phyloP scores from a whole-genome alignment of 768 basidiomycete species.

The Holtermannia corniformis region DNA sequence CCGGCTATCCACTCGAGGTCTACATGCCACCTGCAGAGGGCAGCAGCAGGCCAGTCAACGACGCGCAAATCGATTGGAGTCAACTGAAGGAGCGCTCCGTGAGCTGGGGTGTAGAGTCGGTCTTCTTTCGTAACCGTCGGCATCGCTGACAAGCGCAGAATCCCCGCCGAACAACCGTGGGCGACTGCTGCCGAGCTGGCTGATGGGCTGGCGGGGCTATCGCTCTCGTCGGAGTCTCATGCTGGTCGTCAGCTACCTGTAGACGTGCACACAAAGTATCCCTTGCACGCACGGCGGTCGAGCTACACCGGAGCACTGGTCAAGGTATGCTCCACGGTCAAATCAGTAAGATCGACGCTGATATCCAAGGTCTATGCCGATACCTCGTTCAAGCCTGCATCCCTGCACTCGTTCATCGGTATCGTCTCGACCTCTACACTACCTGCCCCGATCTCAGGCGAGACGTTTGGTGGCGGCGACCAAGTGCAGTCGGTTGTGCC shows the following conservation, averaged over 20 bases:
- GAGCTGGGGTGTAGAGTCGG: constrained; percentile 40
- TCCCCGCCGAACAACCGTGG: constrained; percentile 35
- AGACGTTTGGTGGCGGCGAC: constrained; percentile 11
- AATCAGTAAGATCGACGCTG: not conserved
- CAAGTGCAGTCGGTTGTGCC: constrained; percentile 20
- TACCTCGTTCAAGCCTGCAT: constrained; percentile 28
- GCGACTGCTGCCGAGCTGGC: not conserved
- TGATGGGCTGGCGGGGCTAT: not conserved
- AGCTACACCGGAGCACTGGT: constrained; percentile 36
- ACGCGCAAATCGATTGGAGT: constrained; percentile 18
- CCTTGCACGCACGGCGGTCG: constrained; percentile 11
- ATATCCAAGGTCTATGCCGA: constrained; percentile 34
- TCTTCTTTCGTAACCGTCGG: not conserved
- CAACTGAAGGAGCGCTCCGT: constrained; percentile 36
- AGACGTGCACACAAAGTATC: constrained; percentile 26
- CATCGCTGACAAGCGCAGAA: constrained; percentile 6
- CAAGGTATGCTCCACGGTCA: constrained; percentile 22
- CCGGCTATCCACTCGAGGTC: constrained; percentile 39
- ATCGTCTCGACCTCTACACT: constrained; percentile 28
- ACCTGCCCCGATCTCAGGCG: constrained; percentile 12
- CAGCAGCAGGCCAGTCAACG: not conserved
- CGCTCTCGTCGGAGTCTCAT: not conserved
- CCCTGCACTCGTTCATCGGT: constrained; percentile 29
- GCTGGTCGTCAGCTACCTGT: constrained; percentile 1
- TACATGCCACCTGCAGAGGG: constrained; percentile 20